Evolutionary conservation across 371 early-diverging fungal species (phyloP), one percentile per base, ranked within the genome.

Genomic region (Mucor ambiguus): DNA sequence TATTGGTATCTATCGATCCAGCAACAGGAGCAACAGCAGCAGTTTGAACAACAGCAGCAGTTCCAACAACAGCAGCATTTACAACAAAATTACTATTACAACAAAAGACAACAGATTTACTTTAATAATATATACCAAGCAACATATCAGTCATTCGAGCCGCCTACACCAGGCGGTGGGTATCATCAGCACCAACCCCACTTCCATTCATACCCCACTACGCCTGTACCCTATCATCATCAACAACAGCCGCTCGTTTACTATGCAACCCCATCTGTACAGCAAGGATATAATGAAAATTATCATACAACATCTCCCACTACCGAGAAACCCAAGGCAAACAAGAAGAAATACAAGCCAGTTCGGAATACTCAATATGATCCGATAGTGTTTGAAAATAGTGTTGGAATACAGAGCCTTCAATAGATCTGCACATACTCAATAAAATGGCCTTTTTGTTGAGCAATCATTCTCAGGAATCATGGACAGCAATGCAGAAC

Each of bases 1-100:
- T 83, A 89, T 74, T 90, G 89, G 83, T 92, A 91, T 68, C 76
- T 93, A 6, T 70, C 71, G 1, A 35, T 70, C 24, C 52, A 33
- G 14, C 35, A 61, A n/a, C 26, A 33, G 24, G 30, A 46, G 3
- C 12, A 46, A 24, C 20, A 41, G 14, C 32, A 44, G n/a, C 57
- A 38, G 28, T 20, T 12, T 2, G 46, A 43, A 24, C 12, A 46
- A 16, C 20, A 58, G 1, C 52, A 41, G 14, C 30, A 64, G 4
- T 24, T 32, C 2, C 41, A 14, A 41, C 24, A 26, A 30, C 43
- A 41, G 12, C 30, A 41, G 16, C 56, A 37, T 9, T 26, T 18
- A 6, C 56, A 43, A 24, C 46, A 38, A 54, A 28, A 16, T 16
- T n/a, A 28, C 14, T 38, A 41, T 24, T 32, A 55, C 28, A 24